phyloP scores from a whole-genome alignment of 345 rosid genomes.

The Melaleuca quinquenervia region DNA sequence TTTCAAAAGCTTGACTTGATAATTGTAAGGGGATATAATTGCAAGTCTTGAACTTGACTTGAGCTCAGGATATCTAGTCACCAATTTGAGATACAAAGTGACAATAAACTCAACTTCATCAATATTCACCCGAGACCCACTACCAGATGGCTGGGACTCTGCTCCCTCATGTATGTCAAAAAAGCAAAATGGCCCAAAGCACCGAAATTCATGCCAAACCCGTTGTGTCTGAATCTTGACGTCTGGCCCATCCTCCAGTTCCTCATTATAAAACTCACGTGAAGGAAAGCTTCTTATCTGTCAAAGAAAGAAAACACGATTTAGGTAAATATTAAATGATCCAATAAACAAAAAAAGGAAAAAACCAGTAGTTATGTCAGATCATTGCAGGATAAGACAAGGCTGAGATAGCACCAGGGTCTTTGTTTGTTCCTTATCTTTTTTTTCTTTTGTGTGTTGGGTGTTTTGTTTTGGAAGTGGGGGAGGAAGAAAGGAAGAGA shows the following conservation, averaged over 20 bases:
- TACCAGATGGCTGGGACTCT: conserved; percentile 81
- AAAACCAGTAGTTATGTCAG: background rate
- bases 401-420: background rate
- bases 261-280: conserved; percentile 64
- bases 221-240: conserved; percentile 59
- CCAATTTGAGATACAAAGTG: conserved; percentile 67
- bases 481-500: background rate
- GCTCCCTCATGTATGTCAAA: conserved; percentile 76
- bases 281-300: conserved; percentile 94
- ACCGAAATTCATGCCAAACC: conserved; percentile 66
- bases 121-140: conserved; percentile 69
- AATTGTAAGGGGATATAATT: conserved; percentile 76
- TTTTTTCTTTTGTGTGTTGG: background rate
- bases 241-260: conserved; percentile 73
- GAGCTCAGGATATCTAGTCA: conserved; percentile 59
- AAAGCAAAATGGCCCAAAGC: conserved; percentile 93
- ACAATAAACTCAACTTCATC: conserved; percentile 87
- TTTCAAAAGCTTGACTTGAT: conserved; percentile 86
- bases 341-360: background rate
- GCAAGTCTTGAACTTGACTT: conserved; percentile 89
- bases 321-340: background rate
- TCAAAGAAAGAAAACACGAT: background rate
- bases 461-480: background rate
- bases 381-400: background rate
- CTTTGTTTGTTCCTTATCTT: background rate